Conservation (phyloP, 2,329 filamentous ascomycete species). For the Nemania abortiva region DNA sequence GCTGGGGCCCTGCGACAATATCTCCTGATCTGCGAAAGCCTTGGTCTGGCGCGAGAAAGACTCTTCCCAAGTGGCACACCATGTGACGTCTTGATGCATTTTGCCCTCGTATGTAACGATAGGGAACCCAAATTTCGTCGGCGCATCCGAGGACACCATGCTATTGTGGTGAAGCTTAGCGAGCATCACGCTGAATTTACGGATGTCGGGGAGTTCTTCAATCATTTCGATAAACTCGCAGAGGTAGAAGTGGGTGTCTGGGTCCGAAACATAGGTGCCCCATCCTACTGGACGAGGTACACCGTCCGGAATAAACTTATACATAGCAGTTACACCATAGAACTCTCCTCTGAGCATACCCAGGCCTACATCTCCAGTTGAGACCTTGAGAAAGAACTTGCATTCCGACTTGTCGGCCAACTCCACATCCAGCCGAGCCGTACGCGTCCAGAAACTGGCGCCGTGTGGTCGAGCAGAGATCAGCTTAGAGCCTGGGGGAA, state of each 20-base stretch:
- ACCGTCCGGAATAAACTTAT: background rate
- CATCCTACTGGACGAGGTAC: background rate
- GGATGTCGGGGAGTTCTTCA: background rate
- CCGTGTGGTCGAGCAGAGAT: background rate
- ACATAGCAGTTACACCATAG: background rate
- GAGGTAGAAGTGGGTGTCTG: background rate
- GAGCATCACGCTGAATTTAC: background rate
- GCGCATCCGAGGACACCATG: background rate
- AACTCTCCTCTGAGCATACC: background rate
- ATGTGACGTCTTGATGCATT: background rate
- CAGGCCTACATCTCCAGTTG: background rate
- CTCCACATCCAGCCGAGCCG: background rate
- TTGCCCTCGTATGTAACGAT: background rate
- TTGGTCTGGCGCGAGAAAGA: background rate
- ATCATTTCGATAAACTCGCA: background rate
- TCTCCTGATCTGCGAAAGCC: background rate
- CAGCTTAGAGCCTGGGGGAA: background rate
- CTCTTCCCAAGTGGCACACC: background rate
- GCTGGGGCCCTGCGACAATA: background rate
- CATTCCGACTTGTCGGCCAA: background rate
- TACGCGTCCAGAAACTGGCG: background rate
- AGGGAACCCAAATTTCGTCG: background rate
- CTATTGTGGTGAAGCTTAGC: background rate
- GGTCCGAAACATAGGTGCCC: background rate
- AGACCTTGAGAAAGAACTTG: background rate